phyloP scores from a whole-genome alignment of 2,329 filamentous ascomycete genomes.

The Emydomyces testavorans region DNA sequence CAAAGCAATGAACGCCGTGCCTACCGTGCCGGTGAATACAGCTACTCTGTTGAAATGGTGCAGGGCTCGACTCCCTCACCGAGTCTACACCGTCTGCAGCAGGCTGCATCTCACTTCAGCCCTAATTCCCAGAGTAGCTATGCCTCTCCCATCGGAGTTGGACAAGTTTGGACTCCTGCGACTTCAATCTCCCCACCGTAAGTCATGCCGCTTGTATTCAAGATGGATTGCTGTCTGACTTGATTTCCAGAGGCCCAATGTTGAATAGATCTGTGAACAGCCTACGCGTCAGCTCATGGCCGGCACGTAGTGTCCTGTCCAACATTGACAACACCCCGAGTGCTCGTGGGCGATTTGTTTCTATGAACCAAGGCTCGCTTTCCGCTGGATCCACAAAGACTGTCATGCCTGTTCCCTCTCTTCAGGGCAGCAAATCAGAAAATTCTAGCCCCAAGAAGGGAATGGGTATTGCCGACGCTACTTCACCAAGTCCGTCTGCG shows the following conservation, averaged over 20 bases:
- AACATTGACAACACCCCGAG: conserved; percentile 33
- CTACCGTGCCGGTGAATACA: conserved; percentile 93
- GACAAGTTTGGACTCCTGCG: conserved; percentile 37
- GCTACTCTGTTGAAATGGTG: conserved; percentile 43
- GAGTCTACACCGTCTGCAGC: conserved; percentile 32
- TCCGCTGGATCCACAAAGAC: conserved; percentile 30
- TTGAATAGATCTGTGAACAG: conserved; percentile 30
- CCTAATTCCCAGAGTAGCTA: conserved; percentile 35
- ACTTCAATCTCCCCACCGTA: conserved; percentile 40
- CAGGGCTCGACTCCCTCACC: conserved; percentile 37
- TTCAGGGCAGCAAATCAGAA: conserved; percentile 25
- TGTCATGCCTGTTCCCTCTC: conserved; percentile 24
- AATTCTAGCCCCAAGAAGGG: conserved; percentile 33
- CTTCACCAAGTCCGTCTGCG: conserved; percentile 31
- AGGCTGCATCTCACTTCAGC: conserved; percentile 31
- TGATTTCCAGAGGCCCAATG: conserved; percentile 27
- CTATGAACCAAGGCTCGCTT: conserved; percentile 21
- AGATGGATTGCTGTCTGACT: conserved; percentile 21
- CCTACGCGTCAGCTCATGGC: conserved; percentile 29
- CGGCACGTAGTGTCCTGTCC: conserved; percentile 28
- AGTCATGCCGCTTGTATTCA: conserved; percentile 19
- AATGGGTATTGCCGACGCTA: conserved; percentile 24
- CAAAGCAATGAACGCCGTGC: conserved; percentile 90
- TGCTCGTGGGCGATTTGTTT: conserved; percentile 24
- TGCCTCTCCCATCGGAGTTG: conserved; percentile 33